Conservation (phyloP, 2,329 filamentous ascomycete species). For the Trichoderma sp. region DNA sequence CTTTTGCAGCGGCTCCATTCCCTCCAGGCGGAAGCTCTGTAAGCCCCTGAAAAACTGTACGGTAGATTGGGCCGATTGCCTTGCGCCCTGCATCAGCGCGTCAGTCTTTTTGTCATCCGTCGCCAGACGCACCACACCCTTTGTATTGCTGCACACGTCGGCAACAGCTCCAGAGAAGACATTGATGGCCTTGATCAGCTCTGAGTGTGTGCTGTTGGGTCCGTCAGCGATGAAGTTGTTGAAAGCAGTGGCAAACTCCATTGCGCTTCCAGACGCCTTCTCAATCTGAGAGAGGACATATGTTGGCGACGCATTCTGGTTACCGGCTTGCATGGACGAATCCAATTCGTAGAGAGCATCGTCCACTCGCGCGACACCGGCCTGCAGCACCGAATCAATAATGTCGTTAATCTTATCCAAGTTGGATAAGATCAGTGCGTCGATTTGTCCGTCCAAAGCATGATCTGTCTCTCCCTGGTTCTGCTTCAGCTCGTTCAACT, state of each 20-base stretch:
- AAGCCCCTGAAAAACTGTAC: conserved; percentile 94
- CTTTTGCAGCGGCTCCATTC: conserved; percentile 86
- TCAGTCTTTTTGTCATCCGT: conserved; percentile 95
- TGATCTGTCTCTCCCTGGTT: conserved; percentile 73
- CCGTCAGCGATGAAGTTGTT: conserved; percentile 98
- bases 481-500: conserved; percentile 82
- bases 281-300: conserved; percentile 97
- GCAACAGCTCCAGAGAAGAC: conserved; percentile 86
- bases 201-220: conserved; percentile 81
- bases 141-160: conserved; percentile 93
- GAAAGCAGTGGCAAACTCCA: conserved; percentile 96
- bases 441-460: conserved; percentile 85
- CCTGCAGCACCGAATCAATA: conserved; percentile 92
- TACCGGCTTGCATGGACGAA: conserved; percentile 96
- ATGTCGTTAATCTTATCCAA: conserved; percentile 95
- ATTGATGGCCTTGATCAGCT: conserved; percentile 90
- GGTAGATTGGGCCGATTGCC: conserved; percentile 79
- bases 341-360: conserved; percentile 96
- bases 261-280: conserved; percentile 89
- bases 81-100: conserved; percentile 75
- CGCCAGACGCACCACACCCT: conserved; percentile 87
- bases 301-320: conserved; percentile 92
- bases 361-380: conserved; percentile 88
- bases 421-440: conserved; percentile 81
- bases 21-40: conserved; percentile 89